These are phyloP conservation scores for Orychophragmus violaceus DNA, from an alignment of 345 rosid species.

Conservation along the genomic window DNA sequence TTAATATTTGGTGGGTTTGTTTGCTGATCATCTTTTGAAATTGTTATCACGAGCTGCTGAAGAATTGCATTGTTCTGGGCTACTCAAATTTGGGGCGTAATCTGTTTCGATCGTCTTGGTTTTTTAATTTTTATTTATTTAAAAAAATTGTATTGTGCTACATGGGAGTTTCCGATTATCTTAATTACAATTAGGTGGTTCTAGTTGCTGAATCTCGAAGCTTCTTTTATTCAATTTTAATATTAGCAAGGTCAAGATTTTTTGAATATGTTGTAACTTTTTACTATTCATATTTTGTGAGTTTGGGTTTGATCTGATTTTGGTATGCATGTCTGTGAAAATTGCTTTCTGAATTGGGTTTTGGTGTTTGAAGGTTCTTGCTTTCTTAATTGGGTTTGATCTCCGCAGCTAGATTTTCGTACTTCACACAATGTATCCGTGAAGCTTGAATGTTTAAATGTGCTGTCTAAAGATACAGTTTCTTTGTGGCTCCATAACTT, in stretches of 20 bases:
- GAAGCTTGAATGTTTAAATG: slow-evolving; percentile 4
- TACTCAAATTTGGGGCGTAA: not conserved
- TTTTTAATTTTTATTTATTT: not conserved
- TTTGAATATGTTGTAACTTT: not conserved
- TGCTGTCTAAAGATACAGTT: not conserved
- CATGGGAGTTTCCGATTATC: slow-evolving; percentile 16
- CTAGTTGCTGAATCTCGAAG: slow-evolving; percentile 21
- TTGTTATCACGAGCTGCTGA: slow-evolving; percentile 9
- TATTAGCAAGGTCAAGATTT: slow-evolving; percentile 27
- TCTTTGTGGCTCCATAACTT: not conserved
- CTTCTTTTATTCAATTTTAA: slow-evolving; percentile 20
- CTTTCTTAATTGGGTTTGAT: slow-evolving; percentile 8
- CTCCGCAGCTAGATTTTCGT: not conserved
- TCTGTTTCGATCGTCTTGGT: not conserved
- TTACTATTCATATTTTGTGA: not conserved
- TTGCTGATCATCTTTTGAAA: not conserved
- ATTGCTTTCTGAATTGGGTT: too few relatives aligned
- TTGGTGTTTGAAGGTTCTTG: not conserved
- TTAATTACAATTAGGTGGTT: not conserved
- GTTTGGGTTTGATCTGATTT: slow-evolving; percentile 6
- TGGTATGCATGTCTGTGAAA: not conserved
- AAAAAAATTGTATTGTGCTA: too few relatives aligned
- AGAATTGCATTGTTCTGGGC: slow-evolving; percentile 20
- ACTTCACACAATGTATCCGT: not conserved
- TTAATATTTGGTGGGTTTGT: slow-evolving; percentile 6